phyloP scores from a whole-genome alignment of 2,329 filamentous ascomycete genomes.

The Alternaria sp. region DNA sequence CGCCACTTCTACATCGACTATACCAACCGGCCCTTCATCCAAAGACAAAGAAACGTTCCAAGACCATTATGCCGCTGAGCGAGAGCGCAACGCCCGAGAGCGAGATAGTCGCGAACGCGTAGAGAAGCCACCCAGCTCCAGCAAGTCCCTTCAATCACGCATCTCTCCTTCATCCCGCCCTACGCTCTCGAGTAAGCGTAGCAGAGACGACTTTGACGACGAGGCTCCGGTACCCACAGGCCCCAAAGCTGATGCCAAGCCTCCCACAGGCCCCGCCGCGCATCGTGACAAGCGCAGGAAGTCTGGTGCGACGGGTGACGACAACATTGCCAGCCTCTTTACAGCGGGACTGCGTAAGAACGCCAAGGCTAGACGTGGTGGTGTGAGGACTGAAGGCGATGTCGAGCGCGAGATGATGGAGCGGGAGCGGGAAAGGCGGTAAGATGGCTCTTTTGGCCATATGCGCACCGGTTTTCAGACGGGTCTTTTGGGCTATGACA shows the following conservation, averaged over 20 bases:
- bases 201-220: conserved; percentile 33
- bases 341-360: conserved; percentile 40
- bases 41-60: conserved; percentile 13
- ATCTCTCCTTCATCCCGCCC: conserved; percentile 26
- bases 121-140: conserved; percentile 23
- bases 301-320: conserved; percentile 28
- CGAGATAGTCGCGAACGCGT: conserved; percentile 37
- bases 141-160: conserved; percentile 27
- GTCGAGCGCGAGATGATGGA: conserved; percentile 41
- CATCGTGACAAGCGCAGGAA: conserved; percentile 42
- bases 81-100: conserved; percentile 57
- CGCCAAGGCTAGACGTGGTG: conserved; percentile 38
- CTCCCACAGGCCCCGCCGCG: conserved; percentile 37
- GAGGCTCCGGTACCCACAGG: conserved; percentile 14
- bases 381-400: conserved; percentile 42
- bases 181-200: conserved; percentile 34
- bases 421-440: conserved; percentile 37
- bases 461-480: background rate
- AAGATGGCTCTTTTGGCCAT: background rate
- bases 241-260: conserved; percentile 23
- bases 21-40: conserved; percentile 23
- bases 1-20: conserved; percentile 17
- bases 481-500: background rate
- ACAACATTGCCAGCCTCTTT: conserved; percentile 39
- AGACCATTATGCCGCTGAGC: conserved; percentile 73